Base-by-base conservation (phyloP, 495 filamentous ascomycete genomes). In the Aspergillus nanangensis region DNA sequence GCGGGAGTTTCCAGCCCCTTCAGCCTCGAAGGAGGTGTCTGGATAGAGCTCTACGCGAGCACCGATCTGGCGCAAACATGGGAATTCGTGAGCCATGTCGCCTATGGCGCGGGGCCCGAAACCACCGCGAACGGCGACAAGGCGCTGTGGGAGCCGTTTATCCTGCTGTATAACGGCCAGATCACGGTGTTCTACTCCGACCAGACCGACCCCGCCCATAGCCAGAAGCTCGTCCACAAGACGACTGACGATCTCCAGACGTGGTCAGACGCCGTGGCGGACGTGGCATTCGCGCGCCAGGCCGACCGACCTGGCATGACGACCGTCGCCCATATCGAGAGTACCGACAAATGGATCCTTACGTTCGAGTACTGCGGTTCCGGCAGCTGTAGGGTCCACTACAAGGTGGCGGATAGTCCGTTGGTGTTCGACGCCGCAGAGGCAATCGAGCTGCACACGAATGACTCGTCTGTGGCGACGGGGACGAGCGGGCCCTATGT, bases 161-260 rank as follows among this genome's bases (percentile, higher is more conserved):
- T 47, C 8, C 8, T 41, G 8, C 36, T 40, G 3, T 47, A 41
- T 13, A 8, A 47, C 7, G 29, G 19, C 10, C 36, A 47, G 36
- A 40, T 47, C 5, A 24, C 18, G 1, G 7, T 29, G 18, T 47
- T 33, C 37, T 47, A 32, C 45, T 47, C 45, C 24, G 45, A 47
- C 13, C 45, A 47, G 45, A 17, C 15, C 14, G 45, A 47, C 24
- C 8, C 23, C 0, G 17, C 18, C 5, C 37, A 47, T 13, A 41
- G 37, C 17, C 45, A 47, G 36, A 41, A 47, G 18, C 45, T 47
- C 5, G 45, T 41, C 23, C 45, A 47, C 15, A 13, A 21, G 5
- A 40, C 45, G 4, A 47, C 45, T 3, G 13, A 7, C 7, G 36
- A 47, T 9, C 25, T 47, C 0, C 0, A 3, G 3, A 32, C 11